These are phyloP conservation scores for Neurospora tetraspora DNA, from an alignment of 495 filamentous ascomycete genomes.

Conservation along the genomic window DNA sequence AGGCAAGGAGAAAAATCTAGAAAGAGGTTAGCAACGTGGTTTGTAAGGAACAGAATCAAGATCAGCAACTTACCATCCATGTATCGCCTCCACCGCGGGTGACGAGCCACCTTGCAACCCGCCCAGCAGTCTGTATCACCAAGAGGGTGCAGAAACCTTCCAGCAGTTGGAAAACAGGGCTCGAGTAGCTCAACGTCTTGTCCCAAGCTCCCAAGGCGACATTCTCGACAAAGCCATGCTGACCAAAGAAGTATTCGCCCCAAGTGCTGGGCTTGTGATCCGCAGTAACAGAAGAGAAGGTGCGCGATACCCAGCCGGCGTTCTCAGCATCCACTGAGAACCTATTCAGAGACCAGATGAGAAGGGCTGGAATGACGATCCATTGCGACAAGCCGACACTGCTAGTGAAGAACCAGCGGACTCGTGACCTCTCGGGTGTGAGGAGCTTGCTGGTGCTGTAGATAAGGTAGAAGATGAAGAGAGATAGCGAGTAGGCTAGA, in stretches of 20 bases:
- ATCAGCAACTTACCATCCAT: constrained; percentile 76
- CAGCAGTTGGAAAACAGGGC: constrained; percentile 86
- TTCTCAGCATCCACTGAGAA: constrained; percentile 80
- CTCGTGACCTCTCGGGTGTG: constrained; percentile 68
- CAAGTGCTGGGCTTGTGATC: constrained; percentile 54
- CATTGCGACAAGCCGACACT: constrained; percentile 68
- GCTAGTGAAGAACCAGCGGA: constrained; percentile 58
- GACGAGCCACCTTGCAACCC: constrained; percentile 92
- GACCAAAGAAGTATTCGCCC: constrained; percentile 76
- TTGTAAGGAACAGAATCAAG: not conserved
- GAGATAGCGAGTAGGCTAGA: constrained; percentile 78
- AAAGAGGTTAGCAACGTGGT: not conserved
- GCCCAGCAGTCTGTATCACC: constrained; percentile 89
- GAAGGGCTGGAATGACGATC: constrained; percentile 66
- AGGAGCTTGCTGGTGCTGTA: constrained; percentile 71
- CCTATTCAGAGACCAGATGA: constrained; percentile 90
- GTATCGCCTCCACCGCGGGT: constrained; percentile 85
- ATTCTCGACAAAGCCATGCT: constrained; percentile 65
- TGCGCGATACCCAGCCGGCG: constrained; percentile 70
- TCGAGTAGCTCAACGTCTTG: constrained; percentile 78
- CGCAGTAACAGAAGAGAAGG: constrained; percentile 47
- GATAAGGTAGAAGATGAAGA: constrained; percentile 81
- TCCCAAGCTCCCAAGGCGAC: constrained; percentile 82
- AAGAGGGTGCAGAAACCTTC: constrained; percentile 95
- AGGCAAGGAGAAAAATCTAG: constrained; percentile 76